Conservation (phyloP, 2,329 filamentous ascomycete species). For the Penicillium digitatum region DNA sequence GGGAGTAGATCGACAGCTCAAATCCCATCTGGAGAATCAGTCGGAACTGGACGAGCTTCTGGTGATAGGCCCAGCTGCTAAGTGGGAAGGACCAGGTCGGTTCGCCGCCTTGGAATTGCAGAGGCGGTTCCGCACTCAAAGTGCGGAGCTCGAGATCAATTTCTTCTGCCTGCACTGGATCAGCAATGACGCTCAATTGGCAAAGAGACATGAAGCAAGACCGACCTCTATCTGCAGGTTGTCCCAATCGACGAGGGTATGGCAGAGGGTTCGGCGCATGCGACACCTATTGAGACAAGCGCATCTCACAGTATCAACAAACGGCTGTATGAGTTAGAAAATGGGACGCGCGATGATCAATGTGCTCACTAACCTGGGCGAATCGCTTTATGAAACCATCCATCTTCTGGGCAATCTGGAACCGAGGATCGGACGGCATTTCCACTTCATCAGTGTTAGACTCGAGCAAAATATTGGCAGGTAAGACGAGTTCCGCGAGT, state of each 20-base stretch:
- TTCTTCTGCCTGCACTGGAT: slow-evolving; percentile 54
- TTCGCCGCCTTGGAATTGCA: slow-evolving; percentile 52
- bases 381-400: slow-evolving; percentile 60
- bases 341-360: background rate
- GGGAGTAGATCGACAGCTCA: slow-evolving; percentile 83
- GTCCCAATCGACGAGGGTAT: slow-evolving; percentile 80
- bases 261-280: slow-evolving; percentile 81
- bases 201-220: background rate
- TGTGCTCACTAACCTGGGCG: slow-evolving; percentile 39
- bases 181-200: background rate
- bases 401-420: slow-evolving; percentile 68
- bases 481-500: slow-evolving; percentile 71
- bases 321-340: slow-evolving; percentile 55
- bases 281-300: slow-evolving; percentile 88
- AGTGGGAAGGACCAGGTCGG: slow-evolving; percentile 66
- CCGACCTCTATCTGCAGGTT: slow-evolving; percentile 70
- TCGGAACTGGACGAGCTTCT: slow-evolving; percentile 85
- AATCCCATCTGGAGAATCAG: slow-evolving; percentile 88
- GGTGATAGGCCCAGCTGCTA: slow-evolving; percentile 82
- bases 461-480: slow-evolving; percentile 66
- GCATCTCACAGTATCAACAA: slow-evolving; percentile 76
- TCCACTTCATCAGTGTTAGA: slow-evolving; percentile 73
- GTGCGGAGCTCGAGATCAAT: slow-evolving; percentile 65
- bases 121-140: slow-evolving; percentile 58
- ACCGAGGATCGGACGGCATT: slow-evolving; percentile 66